These are phyloP conservation scores for Agaricus blazei DNA, from an alignment of 768 basidiomycete species.

Conservation along the genomic window DNA sequence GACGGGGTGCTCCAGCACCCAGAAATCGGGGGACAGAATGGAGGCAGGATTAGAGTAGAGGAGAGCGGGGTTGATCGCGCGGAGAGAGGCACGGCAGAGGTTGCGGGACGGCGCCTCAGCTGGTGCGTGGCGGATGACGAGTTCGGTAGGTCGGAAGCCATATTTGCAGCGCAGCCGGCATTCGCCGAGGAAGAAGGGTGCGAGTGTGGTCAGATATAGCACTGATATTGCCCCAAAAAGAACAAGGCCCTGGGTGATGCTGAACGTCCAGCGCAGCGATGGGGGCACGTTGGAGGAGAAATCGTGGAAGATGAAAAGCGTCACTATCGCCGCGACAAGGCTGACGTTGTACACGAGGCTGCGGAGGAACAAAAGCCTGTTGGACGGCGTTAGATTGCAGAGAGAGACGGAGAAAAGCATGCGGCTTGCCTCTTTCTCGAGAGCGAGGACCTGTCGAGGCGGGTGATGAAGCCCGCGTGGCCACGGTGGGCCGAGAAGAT, in stretches of 20 bases:
- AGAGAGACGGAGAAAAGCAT: not conserved
- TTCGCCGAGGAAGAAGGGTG: slow-evolving; percentile 30
- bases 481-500: slow-evolving; percentile 7
- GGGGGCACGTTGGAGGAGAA: slow-evolving; percentile 14
- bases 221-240: slow-evolving; percentile 21
- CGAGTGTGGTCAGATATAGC: slow-evolving; percentile 21
- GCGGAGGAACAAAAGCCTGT: slow-evolving; percentile 21
- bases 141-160: slow-evolving; percentile 25
- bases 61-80: slow-evolving; percentile 22
- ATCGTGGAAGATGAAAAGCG: slow-evolving; percentile 14
- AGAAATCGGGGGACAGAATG: slow-evolving; percentile 25
- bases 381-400: not conserved
- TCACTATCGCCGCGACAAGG: slow-evolving; percentile 17
- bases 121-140: slow-evolving; percentile 25
- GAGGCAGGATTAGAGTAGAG: slow-evolving; percentile 23
- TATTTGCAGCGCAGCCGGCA: slow-evolving; percentile 24
- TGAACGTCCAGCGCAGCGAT: slow-evolving; percentile 17
- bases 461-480: slow-evolving; percentile 12
- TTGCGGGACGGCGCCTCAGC: slow-evolving; percentile 13
- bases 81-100: slow-evolving; percentile 20
- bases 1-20: slow-evolving; percentile 24
- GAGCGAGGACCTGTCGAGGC: slow-evolving; percentile 11
- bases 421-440: slow-evolving; percentile 3
- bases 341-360: slow-evolving; percentile 21
- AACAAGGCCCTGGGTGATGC: slow-evolving; percentile 23